Percentiles rank a stretch among this genome's conserved stretches.
Conservation (phyloP, 495 filamentous ascomycete species). For the Penicillium soppii region DNA sequence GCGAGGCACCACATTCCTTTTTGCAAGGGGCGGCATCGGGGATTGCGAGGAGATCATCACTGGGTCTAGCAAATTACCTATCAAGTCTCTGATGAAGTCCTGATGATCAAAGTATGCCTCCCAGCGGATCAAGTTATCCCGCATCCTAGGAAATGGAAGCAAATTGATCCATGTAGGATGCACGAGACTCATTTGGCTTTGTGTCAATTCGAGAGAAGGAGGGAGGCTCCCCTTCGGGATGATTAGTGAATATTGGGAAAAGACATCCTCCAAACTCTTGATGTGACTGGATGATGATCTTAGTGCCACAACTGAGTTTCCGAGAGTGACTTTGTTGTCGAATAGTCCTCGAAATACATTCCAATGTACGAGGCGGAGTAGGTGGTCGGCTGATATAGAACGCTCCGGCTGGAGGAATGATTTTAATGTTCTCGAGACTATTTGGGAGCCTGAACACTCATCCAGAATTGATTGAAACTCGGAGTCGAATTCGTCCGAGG, state of each 20-base stretch:
- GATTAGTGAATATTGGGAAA: neutral
- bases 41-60: neutral
- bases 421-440: no score
- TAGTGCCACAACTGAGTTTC: no score
- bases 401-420: no score
- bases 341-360: constrained; percentile 68
- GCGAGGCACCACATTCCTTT: neutral
- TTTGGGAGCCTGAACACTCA: no score
- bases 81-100: constrained; percentile 3
- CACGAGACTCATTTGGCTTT: constrained; percentile 5
- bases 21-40: neutral
- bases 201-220: constrained; percentile 4
- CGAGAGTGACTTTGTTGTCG: constrained; percentile 2
- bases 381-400: constrained; percentile 14
- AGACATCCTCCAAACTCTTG: neutral
- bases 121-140: constrained; percentile 20
- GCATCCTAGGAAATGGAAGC: constrained; percentile 16
- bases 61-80: neutral
- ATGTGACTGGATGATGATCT: neutral
- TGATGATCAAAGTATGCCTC: constrained; percentile 13
- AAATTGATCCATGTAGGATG: constrained; percentile 22
- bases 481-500: no score
- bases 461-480: no score
- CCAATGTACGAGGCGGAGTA: constrained; percentile 29
- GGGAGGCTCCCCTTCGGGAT: constrained; percentile 1